Base-by-base conservation (phyloP, 345 rosid genomes). In the Boechera stricta region DNA sequence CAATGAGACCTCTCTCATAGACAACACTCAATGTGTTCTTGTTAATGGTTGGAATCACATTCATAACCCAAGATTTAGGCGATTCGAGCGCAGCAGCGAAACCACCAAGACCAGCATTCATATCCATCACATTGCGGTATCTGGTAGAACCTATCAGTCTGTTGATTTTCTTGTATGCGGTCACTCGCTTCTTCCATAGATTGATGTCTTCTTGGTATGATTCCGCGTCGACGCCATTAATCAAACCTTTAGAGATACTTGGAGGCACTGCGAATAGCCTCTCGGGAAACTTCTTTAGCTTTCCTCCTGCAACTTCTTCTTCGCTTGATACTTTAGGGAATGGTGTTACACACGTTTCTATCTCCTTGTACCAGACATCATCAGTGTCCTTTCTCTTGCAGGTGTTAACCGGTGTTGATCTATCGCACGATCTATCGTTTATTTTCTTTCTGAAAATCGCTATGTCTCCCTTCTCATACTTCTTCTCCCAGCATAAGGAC, bases 401-500 rank as follows among this genome's bases (percentile, higher is more conserved):
- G 12, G 84, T 78, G 31, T 73, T 72, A 16, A 75, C 84, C 6
- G 85, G 57, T 58, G 69, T 13, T 74, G 85, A 83, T 72, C 85
- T 89, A 58, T 45, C 73, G 76, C 97, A 95, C 7, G 85, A 82
- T 69, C 79, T 86, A 64, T 87, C 93, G 75, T 89, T 92, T 28
- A 81, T 60, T 44, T 79, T 85, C 86, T 95, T 95, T 71, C 86
- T 85, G 77, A 82, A 92, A 21, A 95, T 95, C 8, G 94, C 99
- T 44, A 90, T 84, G 70, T 95, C 98, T 31, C 96, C 99, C 65
- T 95, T 92, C 87, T 95, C 99, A 35, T 95, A 95, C 81, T 92
- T 91, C 79, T 95, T 95, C 90, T 95, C 99, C 99, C 98, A 95
- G 84, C 99, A 92, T 76, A 95, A 90, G 16, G 77, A 80, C 81